A percentile compares a stretch with the other conserved stretches of the same genome.
Conservation (phyloP, 2,329 filamentous ascomycete species). For the Aspergillus transmontanensis region DNA sequence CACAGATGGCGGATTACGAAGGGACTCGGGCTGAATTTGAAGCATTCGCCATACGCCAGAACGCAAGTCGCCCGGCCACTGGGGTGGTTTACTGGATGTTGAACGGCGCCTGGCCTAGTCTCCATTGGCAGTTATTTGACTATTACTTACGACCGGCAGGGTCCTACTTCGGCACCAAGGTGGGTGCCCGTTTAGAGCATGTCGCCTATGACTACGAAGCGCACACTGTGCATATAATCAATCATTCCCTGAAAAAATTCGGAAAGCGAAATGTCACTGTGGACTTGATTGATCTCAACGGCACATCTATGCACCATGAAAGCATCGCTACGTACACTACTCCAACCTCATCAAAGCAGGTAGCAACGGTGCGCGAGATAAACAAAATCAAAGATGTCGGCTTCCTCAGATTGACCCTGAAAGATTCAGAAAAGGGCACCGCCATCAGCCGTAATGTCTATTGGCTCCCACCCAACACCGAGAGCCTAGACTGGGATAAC, state of each 20-base stretch:
- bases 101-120: constrained; percentile 64
- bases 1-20: constrained; percentile 67
- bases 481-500: constrained; percentile 58
- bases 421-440: constrained; percentile 27
- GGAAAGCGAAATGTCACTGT: constrained; percentile 50
- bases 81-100: constrained; percentile 70
- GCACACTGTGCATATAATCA: constrained; percentile 54
- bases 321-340: constrained; percentile 38
- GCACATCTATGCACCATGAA: constrained; percentile 44
- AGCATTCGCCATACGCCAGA: constrained; percentile 57
- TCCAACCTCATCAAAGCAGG: constrained; percentile 50
- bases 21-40: constrained; percentile 63
- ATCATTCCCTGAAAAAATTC: constrained; percentile 49
- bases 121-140: constrained; percentile 69
- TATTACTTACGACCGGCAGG: constrained; percentile 63
- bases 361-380: constrained; percentile 37
- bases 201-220: constrained; percentile 58
- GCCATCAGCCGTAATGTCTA: constrained; percentile 62
- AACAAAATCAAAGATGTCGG: constrained; percentile 45
- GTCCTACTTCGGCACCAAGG: constrained; percentile 62
- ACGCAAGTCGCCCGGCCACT: constrained; percentile 55
- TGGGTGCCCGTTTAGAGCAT: constrained; percentile 54
- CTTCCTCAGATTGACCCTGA: constrained; percentile 56
- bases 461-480: constrained; percentile 54
- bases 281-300: constrained; percentile 54